Evolutionary conservation across 257 asterid species (phyloP), one percentile per base, ranked within the genome.

Genomic region (Salvia splendens): DNA sequence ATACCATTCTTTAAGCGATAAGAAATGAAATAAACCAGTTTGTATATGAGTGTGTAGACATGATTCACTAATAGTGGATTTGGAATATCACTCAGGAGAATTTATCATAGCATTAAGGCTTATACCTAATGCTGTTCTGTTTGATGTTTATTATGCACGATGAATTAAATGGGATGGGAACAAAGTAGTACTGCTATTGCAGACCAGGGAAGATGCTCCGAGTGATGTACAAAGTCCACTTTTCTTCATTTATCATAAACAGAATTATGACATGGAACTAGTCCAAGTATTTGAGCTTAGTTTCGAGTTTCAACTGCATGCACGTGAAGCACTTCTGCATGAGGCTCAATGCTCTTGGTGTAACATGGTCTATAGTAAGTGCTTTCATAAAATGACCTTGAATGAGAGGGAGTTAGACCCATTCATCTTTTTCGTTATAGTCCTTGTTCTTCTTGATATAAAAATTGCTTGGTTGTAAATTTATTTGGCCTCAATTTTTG

Each of bases 21-120:
- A 42, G 24, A 42, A 33, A 12, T 40, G 40, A 5, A 46, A 47
- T 48, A 48, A 64, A 15, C 62, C n/a, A 20, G 54, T 41, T 69
- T 40, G 16, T 11, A 14, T n/a, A 14, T n/a, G 28, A 35, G 40
- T 64, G 54, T 28, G 48, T 10, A 20, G 63, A 40, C 12, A 32
- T 53, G 30, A 16, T 11, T 52, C 63, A 67, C 40, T 53, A 12
- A 20, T 52, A 8, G 46, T 36, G 38, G 16, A 12, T 33, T 16
- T 50, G 36, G 30, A 49, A 10, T 17, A 15, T 1, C 43, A 32
- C 45, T 15, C 11, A 4, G 3, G 14, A 30, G 68, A 45, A n/a
- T 5, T 9, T 9, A 33, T 8, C 16, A 7, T 10, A 35, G 60
- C 24, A 41, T 28, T 24, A 14, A 9, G 6, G 16, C 35, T 6